phyloP scores from a whole-genome alignment of 768 basidiomycete genomes.

The Termitomyces sp. region DNA sequence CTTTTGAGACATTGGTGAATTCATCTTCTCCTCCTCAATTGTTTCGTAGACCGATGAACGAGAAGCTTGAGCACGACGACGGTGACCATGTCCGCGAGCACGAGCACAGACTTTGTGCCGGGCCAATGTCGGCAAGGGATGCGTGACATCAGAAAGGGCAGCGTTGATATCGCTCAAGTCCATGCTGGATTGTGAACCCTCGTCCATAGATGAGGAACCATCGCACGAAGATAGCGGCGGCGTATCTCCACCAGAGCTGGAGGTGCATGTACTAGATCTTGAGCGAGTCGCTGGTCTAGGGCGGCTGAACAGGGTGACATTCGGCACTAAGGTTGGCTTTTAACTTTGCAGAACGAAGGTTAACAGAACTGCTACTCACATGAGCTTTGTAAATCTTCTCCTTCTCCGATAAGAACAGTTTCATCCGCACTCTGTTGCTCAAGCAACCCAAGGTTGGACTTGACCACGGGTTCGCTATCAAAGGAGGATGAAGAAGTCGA shows the following conservation, averaged over 20 bases:
- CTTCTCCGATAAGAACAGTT: constrained; percentile 56
- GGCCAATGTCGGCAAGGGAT: constrained; percentile 40
- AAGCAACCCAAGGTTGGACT: constrained; percentile 54
- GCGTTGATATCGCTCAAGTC: constrained; percentile 60
- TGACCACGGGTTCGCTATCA: constrained; percentile 65
- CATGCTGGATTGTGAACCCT: constrained; percentile 74
- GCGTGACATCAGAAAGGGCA: constrained; percentile 49
- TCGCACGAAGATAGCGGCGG: constrained; percentile 69
- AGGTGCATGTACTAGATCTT: constrained; percentile 65
- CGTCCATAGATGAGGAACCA: constrained; percentile 56
- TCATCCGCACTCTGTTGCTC: constrained; percentile 68
- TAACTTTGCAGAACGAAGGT: constrained; percentile 2
- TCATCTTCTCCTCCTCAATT: constrained; percentile 65
- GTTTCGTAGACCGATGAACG: constrained; percentile 74
- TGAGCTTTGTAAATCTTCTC: constrained; percentile 52
- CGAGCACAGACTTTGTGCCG: constrained; percentile 43
- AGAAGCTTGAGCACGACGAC: constrained; percentile 63
- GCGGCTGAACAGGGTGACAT: constrained; percentile 56
- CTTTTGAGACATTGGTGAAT: constrained; percentile 20
- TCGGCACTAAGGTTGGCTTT: constrained; percentile 28
- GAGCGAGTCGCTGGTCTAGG: constrained; percentile 47
- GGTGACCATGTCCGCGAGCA: constrained; percentile 63
- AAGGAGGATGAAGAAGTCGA: constrained; percentile 44
- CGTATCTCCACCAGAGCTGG: constrained; percentile 63
- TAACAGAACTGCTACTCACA: constrained; percentile 34